These are phyloP conservation scores for Thielaviopsis euricoi DNA, from an alignment of 2,329 filamentous ascomycete species.

Conservation along the genomic window DNA sequence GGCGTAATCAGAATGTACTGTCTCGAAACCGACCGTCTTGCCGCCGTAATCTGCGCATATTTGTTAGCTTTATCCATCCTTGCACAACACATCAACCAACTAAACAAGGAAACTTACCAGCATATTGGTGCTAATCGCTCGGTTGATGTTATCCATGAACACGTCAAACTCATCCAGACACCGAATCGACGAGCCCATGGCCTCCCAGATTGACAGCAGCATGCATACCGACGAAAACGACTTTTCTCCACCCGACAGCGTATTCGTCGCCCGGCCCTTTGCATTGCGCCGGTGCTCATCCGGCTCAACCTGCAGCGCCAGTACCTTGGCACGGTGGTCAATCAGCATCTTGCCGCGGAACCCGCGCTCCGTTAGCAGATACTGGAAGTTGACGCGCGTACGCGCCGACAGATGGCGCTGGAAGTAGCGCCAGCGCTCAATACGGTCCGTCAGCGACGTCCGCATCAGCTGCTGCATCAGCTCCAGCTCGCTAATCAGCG, in stretches of 20 bases:
- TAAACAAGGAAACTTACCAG: conserved; percentile 43
- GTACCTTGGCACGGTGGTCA: conserved; percentile 55
- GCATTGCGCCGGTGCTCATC: conserved; percentile 52
- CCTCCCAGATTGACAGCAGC: conserved; percentile 85
- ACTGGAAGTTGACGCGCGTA: conserved; percentile 72
- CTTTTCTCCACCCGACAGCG: conserved; percentile 89
- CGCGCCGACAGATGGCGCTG: conserved; percentile 72
- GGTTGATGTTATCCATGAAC: conserved; percentile 97
- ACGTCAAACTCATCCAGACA: conserved; percentile 98
- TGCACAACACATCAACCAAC: not conserved
- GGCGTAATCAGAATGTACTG: conserved; percentile 97
- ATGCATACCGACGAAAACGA: conserved; percentile 96
- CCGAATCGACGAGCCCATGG: conserved; percentile 87
- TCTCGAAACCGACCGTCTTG: conserved; percentile 68
- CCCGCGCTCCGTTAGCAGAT: conserved; percentile 73
- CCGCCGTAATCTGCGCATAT: conserved; percentile 36
- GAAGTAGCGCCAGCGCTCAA: conserved; percentile 64
- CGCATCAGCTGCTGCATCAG: conserved; percentile 30
- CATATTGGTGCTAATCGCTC: conserved; percentile 84
- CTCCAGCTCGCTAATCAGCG: conserved; percentile 25
- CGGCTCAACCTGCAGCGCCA: conserved; percentile 63
- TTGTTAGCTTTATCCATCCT: not conserved
- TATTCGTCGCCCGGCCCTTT: conserved; percentile 70
- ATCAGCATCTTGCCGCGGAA: conserved; percentile 71
- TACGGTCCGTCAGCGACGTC: conserved; percentile 49